Evolutionary conservation across 2,329 filamentous ascomycete species (phyloP), one percentile per base, ranked within the genome.

Genomic region (Alternaria conjuncta): DNA sequence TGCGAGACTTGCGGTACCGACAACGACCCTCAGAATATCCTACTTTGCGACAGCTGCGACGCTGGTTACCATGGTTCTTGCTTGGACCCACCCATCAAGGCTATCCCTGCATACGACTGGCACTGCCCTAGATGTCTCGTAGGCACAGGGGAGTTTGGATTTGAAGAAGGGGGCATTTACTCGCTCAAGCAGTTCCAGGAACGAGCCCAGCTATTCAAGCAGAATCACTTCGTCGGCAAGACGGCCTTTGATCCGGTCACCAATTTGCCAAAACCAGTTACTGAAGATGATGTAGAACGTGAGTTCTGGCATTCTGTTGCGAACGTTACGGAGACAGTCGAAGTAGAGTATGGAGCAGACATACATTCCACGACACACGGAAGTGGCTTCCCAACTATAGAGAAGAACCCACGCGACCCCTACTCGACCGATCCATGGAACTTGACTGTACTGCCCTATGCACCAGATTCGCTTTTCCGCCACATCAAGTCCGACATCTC

Each of bases 401-500:
- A 99, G 78, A 93, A 91, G 75, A 90, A 97, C 64, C 96, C 96
- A 0, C 88, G 90, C 51, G 92, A 97, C 77, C 86, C 91, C 0
- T 97, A 97, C 78, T 90, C 95, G 1, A 91, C 90, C 2, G 93
- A 98, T 80, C 92, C 92, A 0, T 99, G 96, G 96, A 99, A 99
- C 72, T 84, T 99, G 59, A 99, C 97, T 73, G 90, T 97, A 50
- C 86, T 98, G 64, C 96, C 96, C 0, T 89, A 98, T 56, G 90
- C 97, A 69, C 89, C 91, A 1, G 95, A 98, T 56, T 97, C 94
- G 51, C 84, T 99, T 1, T 99, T 99, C 83, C 89, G 95, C 53
- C 93, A 99, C 73, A 98, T 99, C 84, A 98, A 98, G 79, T 93
- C 95, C 0, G 96, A 99, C 76, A 96, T 99, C 57, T 98, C 96